These are phyloP conservation scores for Russula virescens DNA, from an alignment of 768 basidiomycete species.

Conservation along the genomic window DNA sequence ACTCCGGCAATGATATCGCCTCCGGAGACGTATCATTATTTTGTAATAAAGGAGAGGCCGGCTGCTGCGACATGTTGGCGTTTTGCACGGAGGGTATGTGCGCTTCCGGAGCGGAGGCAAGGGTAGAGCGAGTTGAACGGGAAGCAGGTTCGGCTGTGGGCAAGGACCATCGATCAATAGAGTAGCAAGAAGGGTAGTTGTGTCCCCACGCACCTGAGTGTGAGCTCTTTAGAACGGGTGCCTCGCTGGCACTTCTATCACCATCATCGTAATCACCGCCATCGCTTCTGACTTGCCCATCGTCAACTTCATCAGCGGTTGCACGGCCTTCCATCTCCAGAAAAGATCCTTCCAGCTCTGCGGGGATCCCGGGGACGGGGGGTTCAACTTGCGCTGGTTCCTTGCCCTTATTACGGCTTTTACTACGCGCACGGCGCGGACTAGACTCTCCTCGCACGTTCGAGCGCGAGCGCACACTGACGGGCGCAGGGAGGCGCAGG, in stretches of 20 bases:
- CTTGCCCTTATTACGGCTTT: constrained; percentile 17
- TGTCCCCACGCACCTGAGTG: background rate
- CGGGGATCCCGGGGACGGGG: background rate
- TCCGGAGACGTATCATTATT: background rate
- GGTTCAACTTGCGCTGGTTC: constrained; percentile 3
- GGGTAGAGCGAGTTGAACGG: background rate
- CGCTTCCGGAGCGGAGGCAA: background rate
- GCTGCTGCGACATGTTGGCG: background rate
- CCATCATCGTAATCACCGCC: background rate
- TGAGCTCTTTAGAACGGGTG: too few relatives aligned
- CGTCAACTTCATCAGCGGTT: constrained; percentile 5
- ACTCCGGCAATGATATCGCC: too few relatives aligned
- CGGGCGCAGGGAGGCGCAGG: constrained; percentile 46
- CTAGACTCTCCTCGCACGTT: background rate
- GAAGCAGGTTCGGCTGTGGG: background rate
- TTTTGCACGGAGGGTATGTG: background rate
- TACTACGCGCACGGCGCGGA: background rate
- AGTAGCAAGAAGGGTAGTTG: too few relatives aligned
- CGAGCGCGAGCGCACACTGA: background rate
- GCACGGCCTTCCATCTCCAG: constrained; percentile 22
- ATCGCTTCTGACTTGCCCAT: background rate
- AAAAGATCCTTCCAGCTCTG: constrained; percentile 10
- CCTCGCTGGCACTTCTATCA: background rate
- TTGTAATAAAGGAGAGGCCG: background rate
- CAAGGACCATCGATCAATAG: background rate